Base-by-base conservation (phyloP, 768 basidiomycete genomes). In the Gloeopeniophorella convolvens region DNA sequence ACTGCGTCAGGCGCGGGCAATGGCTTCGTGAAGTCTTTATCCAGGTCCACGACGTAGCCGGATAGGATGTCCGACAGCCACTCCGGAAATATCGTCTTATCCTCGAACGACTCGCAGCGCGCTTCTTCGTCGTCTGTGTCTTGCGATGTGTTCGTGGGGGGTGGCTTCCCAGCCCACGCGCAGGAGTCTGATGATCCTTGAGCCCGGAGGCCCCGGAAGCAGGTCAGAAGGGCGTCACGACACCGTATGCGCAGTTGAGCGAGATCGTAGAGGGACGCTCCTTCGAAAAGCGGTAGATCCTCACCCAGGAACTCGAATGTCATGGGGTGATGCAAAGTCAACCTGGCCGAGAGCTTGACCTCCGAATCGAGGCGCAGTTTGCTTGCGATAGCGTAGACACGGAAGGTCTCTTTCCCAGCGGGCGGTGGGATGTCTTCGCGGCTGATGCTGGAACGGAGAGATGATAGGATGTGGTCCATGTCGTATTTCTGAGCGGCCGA, bases 401-500 rank as follows among this genome's bases (percentile, higher is more conserved):
- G 60, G 32, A 53, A 51, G 2, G 58, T 41, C 31, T 48, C 10
- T 7, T 16, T 2, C 45, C 34, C 31, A 36, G 54, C 43, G 20
- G 9, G 18, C 39, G 47, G 13, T 15, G 20, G 45, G 45, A 43
- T 4, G 5, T 16, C 6, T 5, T 8, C 34, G 48, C 23, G 9
- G 33, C 44, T 24, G 32, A 45, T 36, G 8, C 33, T 21, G 10
- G 43, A 34, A 8, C 50, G 50, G 23, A 51, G 15, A 32, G 37
- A 39, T 8, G 31, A 27, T 34, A 33, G 34, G 26, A 54, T 27
- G 44, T 35, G 34, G 35, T 34, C 23, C 51, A 64, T 58, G 18
- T 60, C 45, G 44, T 63, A 64, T 47, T 65, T 65, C 16, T 36
- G 18, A 3, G 55, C 54, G 5, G 56, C 60, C 16, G 51, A 43